phyloP scores from a whole-genome alignment of 2,329 filamentous ascomycete species.

The Coniochaeta sp. region DNA sequence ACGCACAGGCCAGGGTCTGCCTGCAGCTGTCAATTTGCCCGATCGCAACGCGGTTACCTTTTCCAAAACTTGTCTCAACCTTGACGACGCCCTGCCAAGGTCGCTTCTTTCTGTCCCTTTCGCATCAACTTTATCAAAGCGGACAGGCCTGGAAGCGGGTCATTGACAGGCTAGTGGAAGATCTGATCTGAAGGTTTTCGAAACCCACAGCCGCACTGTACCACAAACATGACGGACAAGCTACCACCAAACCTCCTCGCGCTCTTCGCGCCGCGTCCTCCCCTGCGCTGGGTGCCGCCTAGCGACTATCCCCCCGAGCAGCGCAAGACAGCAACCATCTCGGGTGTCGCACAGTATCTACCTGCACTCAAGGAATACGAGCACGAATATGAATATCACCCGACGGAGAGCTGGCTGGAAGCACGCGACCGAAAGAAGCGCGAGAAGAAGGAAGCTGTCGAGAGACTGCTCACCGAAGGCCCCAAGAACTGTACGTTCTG shows the following conservation, averaged over 20 bases:
- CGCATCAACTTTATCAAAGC: neutral
- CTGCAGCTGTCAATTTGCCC: neutral
- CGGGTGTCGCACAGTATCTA: slow-evolving; percentile 68
- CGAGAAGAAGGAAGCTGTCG: slow-evolving; percentile 66
- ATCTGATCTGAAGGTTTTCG: neutral
- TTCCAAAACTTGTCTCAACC: neutral
- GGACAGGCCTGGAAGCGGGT: neutral
- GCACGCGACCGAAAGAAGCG: slow-evolving; percentile 72
- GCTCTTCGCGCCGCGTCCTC: slow-evolving; percentile 90
- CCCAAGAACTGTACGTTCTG: slow-evolving; percentile 49
- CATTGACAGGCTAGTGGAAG: neutral
- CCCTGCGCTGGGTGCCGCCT: slow-evolving; percentile 81
- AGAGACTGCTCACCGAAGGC: slow-evolving; percentile 56
- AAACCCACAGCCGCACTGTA: neutral
- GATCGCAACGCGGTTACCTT: neutral
- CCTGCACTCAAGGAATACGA: slow-evolving; percentile 69
- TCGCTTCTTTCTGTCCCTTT: neutral
- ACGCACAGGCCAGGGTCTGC: neutral
- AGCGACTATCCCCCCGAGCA: slow-evolving; percentile 77
- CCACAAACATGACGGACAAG: slow-evolving; percentile 76
- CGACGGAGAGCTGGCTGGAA: slow-evolving; percentile 91
- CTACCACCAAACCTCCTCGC: slow-evolving; percentile 86
- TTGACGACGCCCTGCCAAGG: neutral
- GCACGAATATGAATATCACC: slow-evolving; percentile 65
- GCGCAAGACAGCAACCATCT: slow-evolving; percentile 65